Percentiles rank a stretch among this genome's conserved stretches.
phyloP scores from a whole-genome alignment of 2,329 filamentous ascomycete genomes.

The Colletotrichum lini region DNA sequence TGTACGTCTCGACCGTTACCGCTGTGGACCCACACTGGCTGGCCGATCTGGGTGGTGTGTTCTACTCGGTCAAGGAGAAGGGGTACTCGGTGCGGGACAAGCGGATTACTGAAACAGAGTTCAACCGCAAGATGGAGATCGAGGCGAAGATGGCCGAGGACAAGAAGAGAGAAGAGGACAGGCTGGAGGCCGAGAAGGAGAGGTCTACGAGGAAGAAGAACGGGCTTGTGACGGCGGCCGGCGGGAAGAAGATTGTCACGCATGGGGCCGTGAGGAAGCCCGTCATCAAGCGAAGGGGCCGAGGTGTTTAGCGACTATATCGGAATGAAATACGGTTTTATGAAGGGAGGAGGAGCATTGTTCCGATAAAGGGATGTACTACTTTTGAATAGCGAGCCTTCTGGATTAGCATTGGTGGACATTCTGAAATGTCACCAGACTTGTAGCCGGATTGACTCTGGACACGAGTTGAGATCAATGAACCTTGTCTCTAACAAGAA shows the following conservation, averaged over 20 bases:
- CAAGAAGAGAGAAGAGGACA: conserved; percentile 76
- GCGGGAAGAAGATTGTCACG: conserved; percentile 71
- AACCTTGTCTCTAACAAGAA: too few species aligned
- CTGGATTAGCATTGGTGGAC: too few species aligned
- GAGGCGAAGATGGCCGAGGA: conserved; percentile 93
- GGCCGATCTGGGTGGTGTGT: conserved; percentile 94
- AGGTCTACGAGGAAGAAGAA: conserved; percentile 59
- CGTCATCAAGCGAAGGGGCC: conserved; percentile 68
- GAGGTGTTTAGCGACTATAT: conserved; percentile 60
- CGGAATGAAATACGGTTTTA: conserved; percentile 4
- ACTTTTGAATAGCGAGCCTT: too few species aligned
- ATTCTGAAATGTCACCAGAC: too few species aligned
- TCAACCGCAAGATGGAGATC: conserved; percentile 93
- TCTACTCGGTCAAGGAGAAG: conserved; percentile 98
- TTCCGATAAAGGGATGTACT: too few species aligned
- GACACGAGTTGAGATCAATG: too few species aligned
- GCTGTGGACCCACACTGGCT: conserved; percentile 97
- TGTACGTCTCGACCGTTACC: conserved; percentile 98
- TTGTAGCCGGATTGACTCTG: too few species aligned
- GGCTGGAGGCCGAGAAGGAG: conserved; percentile 65
- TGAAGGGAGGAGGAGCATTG: too few species aligned
- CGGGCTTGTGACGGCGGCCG: conserved; percentile 44
- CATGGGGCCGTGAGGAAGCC: conserved; percentile 75
- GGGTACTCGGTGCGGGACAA: conserved; percentile 91
- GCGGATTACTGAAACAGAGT: conserved; percentile 89